Base-by-base conservation (phyloP, 371 early-diverging fungal species). In the Mucor indicus region DNA sequence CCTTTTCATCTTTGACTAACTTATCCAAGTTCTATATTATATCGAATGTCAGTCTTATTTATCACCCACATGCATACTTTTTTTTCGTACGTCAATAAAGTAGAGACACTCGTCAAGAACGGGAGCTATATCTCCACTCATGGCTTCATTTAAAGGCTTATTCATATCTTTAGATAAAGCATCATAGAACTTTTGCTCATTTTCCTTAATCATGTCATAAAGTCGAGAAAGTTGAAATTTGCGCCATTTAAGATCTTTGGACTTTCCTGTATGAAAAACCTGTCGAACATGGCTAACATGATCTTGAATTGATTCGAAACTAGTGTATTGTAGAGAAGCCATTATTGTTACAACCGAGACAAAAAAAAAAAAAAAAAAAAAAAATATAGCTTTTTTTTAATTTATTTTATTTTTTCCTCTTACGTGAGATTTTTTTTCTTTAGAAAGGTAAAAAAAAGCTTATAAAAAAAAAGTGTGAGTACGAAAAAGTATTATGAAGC, bases 111-210 rank as follows among this genome's bases (percentile, higher is more conserved):
- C 81, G 43, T 81, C 79, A 50, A 76, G 55, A 33, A 72, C 57
- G 16, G 74, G 74, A 5, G 77, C 80, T 44, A 86, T 64, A 47
- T 91, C 93, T 46, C 78, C 89, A 32, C 64, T 62, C 9, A 78
- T 40, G 16, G 77, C 56, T 44, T 79, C 68, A 36, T 70, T 56
- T 52, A 80, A 81, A 48, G 74, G 69, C 60, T 83, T 80, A 55
- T 56, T 66, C 69, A 89, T 53, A 65, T 92, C 95, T 48, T 74
- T 63, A 55, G 58, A 44, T 27, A 89, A 43, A 23, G 90, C 90
- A 0, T 79, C 80, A 32, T 50, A 45, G 35, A 92, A 29, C 10
- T 50, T 57, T 4, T 76, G 74, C 56, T 82, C 71, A 63, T 92
- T 84, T 23, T 90, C 84, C 21, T 73, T 69, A 23, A 91, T 23